phyloP scores from a whole-genome alignment of 139 green algal species.

The Pedinophyceae sp. region DNA sequence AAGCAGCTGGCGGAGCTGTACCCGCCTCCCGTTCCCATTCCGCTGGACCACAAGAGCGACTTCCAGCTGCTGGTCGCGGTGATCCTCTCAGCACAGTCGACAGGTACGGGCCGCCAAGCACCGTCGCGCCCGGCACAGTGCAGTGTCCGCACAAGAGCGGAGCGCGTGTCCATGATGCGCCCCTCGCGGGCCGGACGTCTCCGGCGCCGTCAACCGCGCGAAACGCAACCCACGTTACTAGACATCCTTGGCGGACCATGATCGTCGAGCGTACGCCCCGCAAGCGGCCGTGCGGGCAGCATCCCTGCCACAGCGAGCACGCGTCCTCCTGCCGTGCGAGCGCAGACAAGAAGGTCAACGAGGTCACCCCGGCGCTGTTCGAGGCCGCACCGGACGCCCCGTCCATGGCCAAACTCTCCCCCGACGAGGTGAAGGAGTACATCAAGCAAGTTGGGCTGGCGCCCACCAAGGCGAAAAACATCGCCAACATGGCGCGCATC shows the following conservation, averaged over 20 bases:
- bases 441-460: constrained; percentile 64
- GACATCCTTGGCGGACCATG: no score
- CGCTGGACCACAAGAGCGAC: constrained; percentile 34
- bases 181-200: no score
- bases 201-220: no score
- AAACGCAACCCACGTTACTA: no score
- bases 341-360: constrained; percentile 55
- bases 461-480: constrained; percentile 69
- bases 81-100: constrained; percentile 52
- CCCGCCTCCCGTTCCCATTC: constrained; percentile 43
- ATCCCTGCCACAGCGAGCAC: no score
- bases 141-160: no score
- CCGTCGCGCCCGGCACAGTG: no score
- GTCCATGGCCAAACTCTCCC: constrained; percentile 27
- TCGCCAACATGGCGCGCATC: constrained; percentile 25
- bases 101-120: no score
- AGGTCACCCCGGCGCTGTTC: constrained; percentile 52
- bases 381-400: constrained; percentile 24
- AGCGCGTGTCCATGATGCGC: no score
- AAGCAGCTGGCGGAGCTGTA: constrained; percentile 49
- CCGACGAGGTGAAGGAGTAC: constrained; percentile 24
- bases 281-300: no score
- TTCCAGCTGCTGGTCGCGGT: constrained; percentile 74
- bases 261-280: no score
- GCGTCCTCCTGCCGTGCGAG: no score